These are phyloP conservation scores for Tricholoma saponaceum DNA, from an alignment of 768 basidiomycete species.

Conservation along the genomic window DNA sequence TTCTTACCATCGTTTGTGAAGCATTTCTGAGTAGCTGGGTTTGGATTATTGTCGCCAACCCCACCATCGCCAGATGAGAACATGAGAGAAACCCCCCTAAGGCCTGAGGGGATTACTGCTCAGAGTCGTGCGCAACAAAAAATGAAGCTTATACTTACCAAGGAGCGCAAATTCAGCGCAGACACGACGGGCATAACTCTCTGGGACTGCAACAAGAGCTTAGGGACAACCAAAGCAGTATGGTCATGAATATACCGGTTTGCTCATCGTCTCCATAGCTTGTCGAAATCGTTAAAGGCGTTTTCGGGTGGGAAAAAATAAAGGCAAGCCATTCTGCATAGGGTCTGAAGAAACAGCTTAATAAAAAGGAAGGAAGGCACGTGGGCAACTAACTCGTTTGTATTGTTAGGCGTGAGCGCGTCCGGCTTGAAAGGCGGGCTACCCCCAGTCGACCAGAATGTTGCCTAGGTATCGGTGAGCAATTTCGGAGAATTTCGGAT, in stretches of 20 bases:
- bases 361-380: background rate
- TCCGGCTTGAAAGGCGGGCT: constrained; percentile 56
- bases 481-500: background rate
- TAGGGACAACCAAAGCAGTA: background rate
- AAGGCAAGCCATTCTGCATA: constrained; percentile 56
- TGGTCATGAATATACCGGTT: constrained; percentile 39
- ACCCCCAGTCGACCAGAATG: constrained; percentile 64
- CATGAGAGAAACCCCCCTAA: constrained; percentile 58
- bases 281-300: constrained; percentile 63
- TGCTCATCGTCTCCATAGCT: constrained; percentile 75
- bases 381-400: constrained; percentile 27
- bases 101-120: constrained; percentile 38
- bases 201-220: constrained; percentile 45
- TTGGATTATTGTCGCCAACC: constrained; percentile 57
- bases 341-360: constrained; percentile 14
- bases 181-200: constrained; percentile 49
- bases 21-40: constrained; percentile 53
- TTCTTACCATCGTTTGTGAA: constrained; percentile 57
- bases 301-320: constrained; percentile 37
- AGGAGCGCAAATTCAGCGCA: constrained; percentile 64
- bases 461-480: constrained; percentile 23
- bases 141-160: constrained; percentile 29
- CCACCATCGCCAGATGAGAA: constrained; percentile 71
- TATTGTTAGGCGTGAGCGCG: constrained; percentile 29
- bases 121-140: background rate